These are phyloP conservation scores for Saccharomycopsis sp. DNA, from an alignment of 805 yeast species.

Conservation along the genomic window DNA sequence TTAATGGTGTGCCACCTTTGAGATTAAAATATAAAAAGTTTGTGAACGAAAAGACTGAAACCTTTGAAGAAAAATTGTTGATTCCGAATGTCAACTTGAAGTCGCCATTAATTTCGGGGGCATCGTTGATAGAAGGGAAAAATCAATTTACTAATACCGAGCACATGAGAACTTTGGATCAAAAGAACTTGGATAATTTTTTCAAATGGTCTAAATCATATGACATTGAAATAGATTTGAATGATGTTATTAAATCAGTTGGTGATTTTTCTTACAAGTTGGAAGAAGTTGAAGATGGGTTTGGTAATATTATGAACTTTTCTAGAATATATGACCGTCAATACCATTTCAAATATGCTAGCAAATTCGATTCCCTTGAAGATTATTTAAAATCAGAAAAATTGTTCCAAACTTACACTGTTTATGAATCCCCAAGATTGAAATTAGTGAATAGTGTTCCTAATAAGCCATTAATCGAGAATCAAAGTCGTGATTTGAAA, in stretches of 20 bases:
- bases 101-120: slow-evolving; percentile 40
- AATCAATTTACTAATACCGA: slow-evolving; percentile 8
- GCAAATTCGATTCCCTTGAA: slow-evolving; percentile 7
- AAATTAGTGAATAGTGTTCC: slow-evolving; percentile 33
- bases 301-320: slow-evolving; percentile 51
- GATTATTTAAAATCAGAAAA: slow-evolving; percentile 9
- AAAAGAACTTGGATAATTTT: slow-evolving; percentile 21
- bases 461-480: slow-evolving; percentile 16
- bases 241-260: slow-evolving; percentile 29
- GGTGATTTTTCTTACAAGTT: slow-evolving; percentile 55
- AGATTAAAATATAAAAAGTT: slow-evolving; percentile 48
- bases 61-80: slow-evolving; percentile 35
- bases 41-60: slow-evolving; percentile 31
- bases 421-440: slow-evolving; percentile 51
- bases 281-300: slow-evolving; percentile 55
- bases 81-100: slow-evolving; percentile 42
- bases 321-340: slow-evolving; percentile 25
- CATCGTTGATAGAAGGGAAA: slow-evolving; percentile 11
- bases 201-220: slow-evolving; percentile 34
- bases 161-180: slow-evolving; percentile 4
- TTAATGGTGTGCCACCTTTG: slow-evolving; percentile 76
- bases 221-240: slow-evolving; percentile 37
- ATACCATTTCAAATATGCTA: slow-evolving; percentile 20
- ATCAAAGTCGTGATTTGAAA: slow-evolving; percentile 12
- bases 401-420: slow-evolving; percentile 30